Percentiles rank a stretch among this genome's conserved stretches.
Conservation (phyloP, 352 stramenopile genomes). For the Globisporangium paddicum region DNA sequence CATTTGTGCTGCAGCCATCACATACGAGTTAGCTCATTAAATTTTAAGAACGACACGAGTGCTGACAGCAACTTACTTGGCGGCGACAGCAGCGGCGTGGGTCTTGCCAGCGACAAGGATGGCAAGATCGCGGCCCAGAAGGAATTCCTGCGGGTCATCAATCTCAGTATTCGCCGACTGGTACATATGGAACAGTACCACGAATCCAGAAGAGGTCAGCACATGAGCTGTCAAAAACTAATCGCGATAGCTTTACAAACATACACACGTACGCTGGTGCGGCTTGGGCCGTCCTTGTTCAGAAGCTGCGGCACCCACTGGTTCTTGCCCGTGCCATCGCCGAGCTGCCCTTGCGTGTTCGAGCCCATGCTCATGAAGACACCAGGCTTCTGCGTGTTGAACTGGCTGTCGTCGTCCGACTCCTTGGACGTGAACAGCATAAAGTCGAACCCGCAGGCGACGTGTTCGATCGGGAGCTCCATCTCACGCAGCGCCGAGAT, state of each 20-base stretch:
- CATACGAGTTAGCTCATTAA: background rate
- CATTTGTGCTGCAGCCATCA: slow-evolving; percentile 34
- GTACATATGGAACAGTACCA: slow-evolving; percentile 2
- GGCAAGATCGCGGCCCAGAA: slow-evolving; percentile 66
- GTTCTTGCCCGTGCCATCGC: slow-evolving; percentile 65
- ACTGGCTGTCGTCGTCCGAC: slow-evolving; percentile 61
- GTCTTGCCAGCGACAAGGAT: slow-evolving; percentile 52
- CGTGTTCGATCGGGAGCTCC: slow-evolving; percentile 63
- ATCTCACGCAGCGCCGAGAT: slow-evolving; percentile 77
- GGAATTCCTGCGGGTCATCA: slow-evolving; percentile 61
- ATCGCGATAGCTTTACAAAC: background rate
- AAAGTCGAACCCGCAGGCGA: slow-evolving; percentile 59
- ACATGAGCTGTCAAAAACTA: no score
- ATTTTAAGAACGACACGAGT: background rate
- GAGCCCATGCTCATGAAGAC: slow-evolving; percentile 81
- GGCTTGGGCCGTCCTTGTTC: slow-evolving; percentile 58
- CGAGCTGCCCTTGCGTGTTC: slow-evolving; percentile 66
- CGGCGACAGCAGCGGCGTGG: slow-evolving; percentile 47
- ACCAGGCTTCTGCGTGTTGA: slow-evolving; percentile 68
- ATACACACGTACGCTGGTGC: slow-evolving; percentile 41
- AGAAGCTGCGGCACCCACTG: slow-evolving; percentile 78
- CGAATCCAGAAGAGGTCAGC: background rate
- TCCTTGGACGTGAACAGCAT: slow-evolving; percentile 67
- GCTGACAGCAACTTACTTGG: slow-evolving; percentile 25
- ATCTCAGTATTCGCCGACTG: slow-evolving; percentile 51